Evolutionary conservation across 352 stramenopile species (phyloP).

Genomic region (Blastocystis hominis): DNA sequence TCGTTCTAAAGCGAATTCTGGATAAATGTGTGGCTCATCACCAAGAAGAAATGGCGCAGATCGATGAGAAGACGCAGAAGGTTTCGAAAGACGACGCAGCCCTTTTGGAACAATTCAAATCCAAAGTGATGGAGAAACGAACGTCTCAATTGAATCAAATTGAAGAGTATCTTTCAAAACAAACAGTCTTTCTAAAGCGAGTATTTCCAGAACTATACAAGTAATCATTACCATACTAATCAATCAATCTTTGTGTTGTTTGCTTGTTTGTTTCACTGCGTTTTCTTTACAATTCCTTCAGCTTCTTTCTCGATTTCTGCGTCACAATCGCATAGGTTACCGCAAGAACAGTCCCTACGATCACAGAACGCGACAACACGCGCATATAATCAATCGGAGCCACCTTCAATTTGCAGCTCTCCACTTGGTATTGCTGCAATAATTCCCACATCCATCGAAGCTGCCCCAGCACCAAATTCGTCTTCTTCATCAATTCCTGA

Average conservation of each 20-base stretch:
- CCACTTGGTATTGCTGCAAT: background rate
- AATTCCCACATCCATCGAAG: conserved; percentile 17
- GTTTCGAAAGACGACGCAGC: background rate
- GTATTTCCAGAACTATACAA: conserved; percentile 16
- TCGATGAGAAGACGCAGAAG: background rate
- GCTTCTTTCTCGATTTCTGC: conserved; percentile 26
- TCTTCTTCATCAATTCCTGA: background rate
- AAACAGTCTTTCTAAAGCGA: background rate
- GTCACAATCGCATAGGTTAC: background rate
- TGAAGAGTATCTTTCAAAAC: background rate
- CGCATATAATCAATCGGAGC: conserved; percentile 17
- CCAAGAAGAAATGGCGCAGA: background rate
- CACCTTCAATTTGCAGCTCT: background rate
- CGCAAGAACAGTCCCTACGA: background rate
- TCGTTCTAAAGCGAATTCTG: conserved; percentile 32
- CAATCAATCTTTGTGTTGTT: background rate
- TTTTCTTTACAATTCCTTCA: conserved; percentile 13
- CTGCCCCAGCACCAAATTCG: background rate
- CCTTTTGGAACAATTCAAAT: background rate
- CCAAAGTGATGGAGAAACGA: background rate
- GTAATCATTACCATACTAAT: background rate
- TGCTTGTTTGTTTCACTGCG: too few relatives aligned
- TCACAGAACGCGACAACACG: background rate
- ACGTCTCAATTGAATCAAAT: background rate
- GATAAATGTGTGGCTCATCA: background rate